Evolutionary conservation across 2,329 filamentous ascomycete species (phyloP), one percentile per base, ranked within the genome.

Genomic region (Arthroderma sp.): DNA sequence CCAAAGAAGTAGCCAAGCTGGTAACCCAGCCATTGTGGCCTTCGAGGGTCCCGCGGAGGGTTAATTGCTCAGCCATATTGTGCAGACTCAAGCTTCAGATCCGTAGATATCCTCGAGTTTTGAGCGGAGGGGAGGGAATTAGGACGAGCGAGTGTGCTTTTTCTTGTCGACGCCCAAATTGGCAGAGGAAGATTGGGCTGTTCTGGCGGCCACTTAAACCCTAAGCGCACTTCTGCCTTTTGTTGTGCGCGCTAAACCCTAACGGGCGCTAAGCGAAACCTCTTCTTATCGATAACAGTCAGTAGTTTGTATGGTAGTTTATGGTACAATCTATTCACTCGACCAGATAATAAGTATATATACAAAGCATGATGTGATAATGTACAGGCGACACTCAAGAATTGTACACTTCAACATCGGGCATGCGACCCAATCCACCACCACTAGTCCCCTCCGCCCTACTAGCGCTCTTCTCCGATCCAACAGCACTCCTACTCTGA

Each of bases 1-100:
- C 89, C 75, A 95, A 83, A 63, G 89, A 95, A 70, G 89, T 96
- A 63, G 89, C 89, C 74, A 96, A 79, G 75, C 80, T 87, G 73
- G 89, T 96, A 75, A 96, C 89, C 89, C 89, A 96, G 80, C 89
- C 89, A 78, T 84, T 91, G 82, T 96, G 89, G 82, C 89, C 89
- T 83, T 91, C 86, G 71, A 94, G 85, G 78, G 85, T 91, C 71
- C 86, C 86, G 78, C 89, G 88, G 73, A 91, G 83, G 76, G 93
- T 86, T 71, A 91, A 77, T 79, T 89, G 83, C 79, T 91, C 85
- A 77, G 83, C 82, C 85, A 91, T 91, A 66, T 65, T 70, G 63
- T 54, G 53, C 49, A 50, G 51, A 50, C 48, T 48, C 42, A 45
- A 47, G 45, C 39, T 66, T 57, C 59, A 59, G 62, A 57, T 64